Percentiles rank a stretch among this genome's conserved stretches.
Evolutionary conservation across 345 rosid species (phyloP).

Genomic region (Syzygium jambos): DNA sequence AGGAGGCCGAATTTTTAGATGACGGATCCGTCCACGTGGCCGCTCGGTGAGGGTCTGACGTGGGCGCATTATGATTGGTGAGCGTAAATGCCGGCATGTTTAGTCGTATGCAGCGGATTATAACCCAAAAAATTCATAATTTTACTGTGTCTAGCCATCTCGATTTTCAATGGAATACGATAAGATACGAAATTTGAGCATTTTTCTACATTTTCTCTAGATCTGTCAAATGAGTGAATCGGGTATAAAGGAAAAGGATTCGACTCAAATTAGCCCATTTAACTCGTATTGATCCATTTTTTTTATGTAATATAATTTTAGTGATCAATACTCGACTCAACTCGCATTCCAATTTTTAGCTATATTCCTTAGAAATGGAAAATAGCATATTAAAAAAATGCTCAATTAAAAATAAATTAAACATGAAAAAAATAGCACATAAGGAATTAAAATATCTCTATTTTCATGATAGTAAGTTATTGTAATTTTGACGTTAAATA

Average conservation of each 20-base stretch:
- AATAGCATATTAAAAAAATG: no score
- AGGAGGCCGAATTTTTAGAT: neutral
- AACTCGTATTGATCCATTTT: no score
- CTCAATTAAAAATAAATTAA: no score
- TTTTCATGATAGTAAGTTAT: no score
- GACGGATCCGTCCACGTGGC: neutral
- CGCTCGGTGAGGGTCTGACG: neutral
- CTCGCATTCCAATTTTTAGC: no score
- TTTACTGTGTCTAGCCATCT: no score
- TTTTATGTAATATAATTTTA: no score
- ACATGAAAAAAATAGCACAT: no score
- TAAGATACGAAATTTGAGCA: neutral
- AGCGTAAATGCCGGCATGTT: neutral
- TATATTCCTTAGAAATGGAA: neutral
- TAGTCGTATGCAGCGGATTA: neutral
- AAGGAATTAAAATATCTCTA: no score
- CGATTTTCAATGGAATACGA: neutral
- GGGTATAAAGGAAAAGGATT: accelerated
- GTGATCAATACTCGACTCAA: no score
- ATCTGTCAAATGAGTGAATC: accelerated
- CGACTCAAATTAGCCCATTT: neutral
- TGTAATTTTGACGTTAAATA: no score
- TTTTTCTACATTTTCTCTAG: neutral
- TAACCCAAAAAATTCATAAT: neutral
- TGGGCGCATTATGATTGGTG: neutral